Percentiles rank a stretch among this genome's conserved stretches.
Conservation (phyloP, 768 basidiomycete species). For the Fomitopsis pulvina region DNA sequence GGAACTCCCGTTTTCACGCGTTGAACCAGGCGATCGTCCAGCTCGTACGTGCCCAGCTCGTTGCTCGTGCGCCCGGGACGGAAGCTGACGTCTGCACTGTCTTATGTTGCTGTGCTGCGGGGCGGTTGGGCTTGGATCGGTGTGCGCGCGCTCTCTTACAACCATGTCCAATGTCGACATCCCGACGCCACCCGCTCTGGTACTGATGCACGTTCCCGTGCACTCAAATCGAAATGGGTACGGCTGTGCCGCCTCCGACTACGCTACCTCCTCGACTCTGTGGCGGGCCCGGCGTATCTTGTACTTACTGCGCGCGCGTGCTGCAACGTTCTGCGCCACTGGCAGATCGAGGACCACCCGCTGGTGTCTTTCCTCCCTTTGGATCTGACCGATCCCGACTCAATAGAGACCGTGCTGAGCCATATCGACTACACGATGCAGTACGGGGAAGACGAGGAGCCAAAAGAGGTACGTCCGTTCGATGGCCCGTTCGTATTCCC, state of each 20-base stretch:
- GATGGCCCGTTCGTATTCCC: background rate
- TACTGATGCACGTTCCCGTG: background rate
- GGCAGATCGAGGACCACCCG: conserved; percentile 95
- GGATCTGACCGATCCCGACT: conserved; percentile 85
- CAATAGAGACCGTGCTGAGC: conserved; percentile 83
- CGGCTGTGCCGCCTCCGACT: background rate
- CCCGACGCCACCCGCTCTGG: background rate
- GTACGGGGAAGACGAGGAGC: conserved; percentile 98
- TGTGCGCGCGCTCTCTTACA: no score
- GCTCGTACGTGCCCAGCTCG: conserved; percentile 48
- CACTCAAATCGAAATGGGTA: background rate
- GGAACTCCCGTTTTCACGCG: conserved; percentile 83
- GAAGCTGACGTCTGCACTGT: background rate
- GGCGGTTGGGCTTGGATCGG: no score
- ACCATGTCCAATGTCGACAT: no score
- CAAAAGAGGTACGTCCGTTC: conserved; percentile 64
- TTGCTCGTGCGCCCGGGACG: background rate
- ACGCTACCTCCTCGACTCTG: background rate
- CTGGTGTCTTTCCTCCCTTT: conserved; percentile 95
- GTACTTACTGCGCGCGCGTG: no score
- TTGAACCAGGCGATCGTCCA: conserved; percentile 94
- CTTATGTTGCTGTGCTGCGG: no score
- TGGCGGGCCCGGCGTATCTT: no score
- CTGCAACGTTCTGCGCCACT: conserved; percentile 1
- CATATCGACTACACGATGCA: conserved; percentile 99